Conservation (phyloP, 1,284 basidiomycete species). For the Malassezia restricta region DNA sequence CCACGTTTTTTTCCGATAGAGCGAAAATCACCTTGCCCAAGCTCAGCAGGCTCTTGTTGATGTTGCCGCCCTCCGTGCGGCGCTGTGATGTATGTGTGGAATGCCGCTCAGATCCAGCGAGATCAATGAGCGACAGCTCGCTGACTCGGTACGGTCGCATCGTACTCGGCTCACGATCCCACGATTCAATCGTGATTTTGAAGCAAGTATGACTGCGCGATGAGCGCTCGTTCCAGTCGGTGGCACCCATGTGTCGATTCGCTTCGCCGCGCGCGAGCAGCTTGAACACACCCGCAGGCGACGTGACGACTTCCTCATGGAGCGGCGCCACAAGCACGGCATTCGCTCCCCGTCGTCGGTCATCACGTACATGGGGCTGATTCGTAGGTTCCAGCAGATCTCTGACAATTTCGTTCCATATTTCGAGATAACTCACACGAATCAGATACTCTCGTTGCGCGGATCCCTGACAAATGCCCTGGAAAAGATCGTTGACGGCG, state of each 20-base stretch:
- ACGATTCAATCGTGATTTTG: conserved; percentile 48
- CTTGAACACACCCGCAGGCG: conserved; percentile 68
- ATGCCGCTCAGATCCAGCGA: conserved; percentile 93
- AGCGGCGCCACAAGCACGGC: conserved; percentile 56
- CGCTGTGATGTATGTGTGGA: conserved; percentile 28
- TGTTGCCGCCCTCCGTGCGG: conserved; percentile 48
- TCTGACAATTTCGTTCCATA: conserved; percentile 88
- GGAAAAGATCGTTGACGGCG: conserved; percentile 41
- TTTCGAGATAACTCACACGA: conserved; percentile 85
- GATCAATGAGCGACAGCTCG: conserved; percentile 68
- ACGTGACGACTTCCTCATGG: conserved; percentile 81
- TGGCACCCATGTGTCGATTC: conserved; percentile 77
- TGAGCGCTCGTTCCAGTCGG: conserved; percentile 92
- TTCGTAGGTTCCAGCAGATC: conserved; percentile 68
- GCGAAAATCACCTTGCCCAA: conserved; percentile 44
- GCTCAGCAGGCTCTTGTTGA: conserved; percentile 51
- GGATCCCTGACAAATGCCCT: conserved; percentile 47
- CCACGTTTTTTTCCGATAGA: conserved; percentile 24
- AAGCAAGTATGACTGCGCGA: conserved; percentile 73
- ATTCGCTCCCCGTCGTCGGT: conserved; percentile 19
- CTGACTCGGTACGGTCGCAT: conserved; percentile 18
- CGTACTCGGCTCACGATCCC: conserved; percentile 16
- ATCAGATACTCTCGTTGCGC: conserved; percentile 69
- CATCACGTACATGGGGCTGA: conserved; percentile 41
- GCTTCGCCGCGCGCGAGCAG: conserved; percentile 74